Conservation (phyloP, 2,329 filamentous ascomycete species). For the Ophiostoma piceae region DNA sequence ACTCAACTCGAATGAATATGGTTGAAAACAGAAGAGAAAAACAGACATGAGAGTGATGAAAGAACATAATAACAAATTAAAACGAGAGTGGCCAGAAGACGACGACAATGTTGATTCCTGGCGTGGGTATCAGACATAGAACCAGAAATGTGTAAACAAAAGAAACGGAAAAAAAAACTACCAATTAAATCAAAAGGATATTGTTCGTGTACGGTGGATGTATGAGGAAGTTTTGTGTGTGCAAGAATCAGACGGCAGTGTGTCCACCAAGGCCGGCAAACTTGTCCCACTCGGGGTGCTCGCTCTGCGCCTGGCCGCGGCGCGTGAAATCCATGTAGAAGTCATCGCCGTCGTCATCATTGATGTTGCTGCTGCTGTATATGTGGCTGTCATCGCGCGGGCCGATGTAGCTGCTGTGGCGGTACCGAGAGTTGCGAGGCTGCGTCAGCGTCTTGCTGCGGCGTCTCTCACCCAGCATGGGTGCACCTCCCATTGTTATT, state of each 20-base stretch:
- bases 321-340: background rate
- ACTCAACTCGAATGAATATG: background rate
- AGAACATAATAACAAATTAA: background rate
- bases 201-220: conserved; percentile 1
- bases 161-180: background rate
- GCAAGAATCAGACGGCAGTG: conserved; percentile 29
- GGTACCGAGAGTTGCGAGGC: background rate
- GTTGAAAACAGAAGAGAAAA: background rate
- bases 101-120: conserved; percentile 6
- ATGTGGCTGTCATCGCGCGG: conserved; percentile 22
- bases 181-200: background rate
- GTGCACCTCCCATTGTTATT: too few relatives aligned
- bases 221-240: background rate
- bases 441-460: background rate
- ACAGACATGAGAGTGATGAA: background rate
- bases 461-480: background rate
- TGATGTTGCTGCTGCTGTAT: background rate
- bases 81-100: conserved; percentile 4
- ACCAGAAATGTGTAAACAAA: background rate
- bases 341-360: background rate
- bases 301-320: background rate
- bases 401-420: conserved; percentile 26
- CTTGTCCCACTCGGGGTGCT: conserved; percentile 42
- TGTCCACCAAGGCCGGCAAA: conserved; percentile 44
- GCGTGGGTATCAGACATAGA: conserved; percentile 25